Percentiles rank a stretch among this genome's conserved stretches.
Evolutionary conservation across 2,329 filamentous ascomycete species (phyloP).

Genomic region (Lasiodiplodia sp.): DNA sequence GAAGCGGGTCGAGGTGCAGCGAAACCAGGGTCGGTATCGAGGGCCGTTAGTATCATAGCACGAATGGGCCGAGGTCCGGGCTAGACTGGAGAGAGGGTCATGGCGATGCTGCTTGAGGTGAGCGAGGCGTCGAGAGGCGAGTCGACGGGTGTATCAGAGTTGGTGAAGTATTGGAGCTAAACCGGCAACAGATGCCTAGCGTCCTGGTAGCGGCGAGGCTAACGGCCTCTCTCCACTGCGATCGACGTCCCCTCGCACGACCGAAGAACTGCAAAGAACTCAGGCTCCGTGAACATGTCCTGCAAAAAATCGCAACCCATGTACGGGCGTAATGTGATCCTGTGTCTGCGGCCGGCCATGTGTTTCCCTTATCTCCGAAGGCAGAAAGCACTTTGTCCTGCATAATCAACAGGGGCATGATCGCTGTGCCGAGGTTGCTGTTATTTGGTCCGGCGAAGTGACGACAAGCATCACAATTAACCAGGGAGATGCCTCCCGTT

Average conservation of each 20-base stretch:
- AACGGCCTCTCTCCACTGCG: background rate
- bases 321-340: too few relatives aligned
- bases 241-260: background rate
- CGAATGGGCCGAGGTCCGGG: constrained; percentile 1
- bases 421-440: background rate
- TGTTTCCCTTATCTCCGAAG: too few relatives aligned
- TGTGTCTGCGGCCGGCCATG: too few relatives aligned
- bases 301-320: too few relatives aligned
- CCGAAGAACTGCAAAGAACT: too few relatives aligned
- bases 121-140: background rate
- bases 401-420: background rate
- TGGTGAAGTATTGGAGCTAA: constrained; percentile 2
- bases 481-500: background rate
- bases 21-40: background rate
- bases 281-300: too few relatives aligned
- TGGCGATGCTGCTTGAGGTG: constrained; percentile 2
- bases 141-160: constrained; percentile 9
- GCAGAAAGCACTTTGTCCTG: too few relatives aligned
- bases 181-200: constrained; percentile 4
- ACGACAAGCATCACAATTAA: background rate
- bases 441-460: background rate
- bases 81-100: background rate
- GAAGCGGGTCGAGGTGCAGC: background rate
- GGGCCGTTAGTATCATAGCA: background rate
- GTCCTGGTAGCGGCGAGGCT: constrained; percentile 3